phyloP scores from a whole-genome alignment of 2,329 filamentous ascomycete genomes.

The Fusarium tuaranense region DNA sequence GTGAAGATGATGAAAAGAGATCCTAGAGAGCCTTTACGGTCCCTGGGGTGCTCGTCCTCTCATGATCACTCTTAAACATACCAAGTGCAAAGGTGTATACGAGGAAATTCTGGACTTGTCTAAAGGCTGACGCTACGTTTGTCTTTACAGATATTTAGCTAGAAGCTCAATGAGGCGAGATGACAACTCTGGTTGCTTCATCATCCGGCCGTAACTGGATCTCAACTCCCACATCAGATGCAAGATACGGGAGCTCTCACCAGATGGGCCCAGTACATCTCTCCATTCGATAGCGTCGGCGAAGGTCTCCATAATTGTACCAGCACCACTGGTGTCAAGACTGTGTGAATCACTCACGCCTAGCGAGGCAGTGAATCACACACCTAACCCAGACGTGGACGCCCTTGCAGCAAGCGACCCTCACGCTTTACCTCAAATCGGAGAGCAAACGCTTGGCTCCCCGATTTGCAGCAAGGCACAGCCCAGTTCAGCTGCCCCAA shows the following conservation, averaged over 20 bases:
- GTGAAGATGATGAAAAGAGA: too few species aligned
- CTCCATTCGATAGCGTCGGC: too few species aligned
- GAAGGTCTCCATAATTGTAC: neutral
- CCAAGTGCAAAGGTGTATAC: too few species aligned
- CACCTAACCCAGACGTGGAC: neutral
- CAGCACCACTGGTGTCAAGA: neutral
- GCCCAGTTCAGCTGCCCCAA: neutral
- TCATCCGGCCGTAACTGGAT: neutral
- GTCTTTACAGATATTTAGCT: too few species aligned
- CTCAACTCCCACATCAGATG: neutral
- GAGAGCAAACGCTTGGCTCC: neutral
- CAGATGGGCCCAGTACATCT: neutral
- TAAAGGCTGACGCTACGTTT: too few species aligned
- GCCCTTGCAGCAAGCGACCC: neutral
- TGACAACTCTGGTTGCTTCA: neutral
- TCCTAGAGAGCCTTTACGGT: too few species aligned
- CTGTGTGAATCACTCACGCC: neutral
- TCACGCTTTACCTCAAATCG: neutral
- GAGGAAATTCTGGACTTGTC: too few species aligned
- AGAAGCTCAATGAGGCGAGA: neutral
- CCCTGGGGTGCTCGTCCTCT: too few species aligned
- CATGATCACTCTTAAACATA: too few species aligned
- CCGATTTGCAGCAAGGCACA: neutral
- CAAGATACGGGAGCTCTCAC: neutral
- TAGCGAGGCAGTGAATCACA: neutral